Percentiles rank a stretch among this genome's conserved stretches.
Evolutionary conservation across 768 basidiomycete species (phyloP).

Genomic region (Mycena metata): DNA sequence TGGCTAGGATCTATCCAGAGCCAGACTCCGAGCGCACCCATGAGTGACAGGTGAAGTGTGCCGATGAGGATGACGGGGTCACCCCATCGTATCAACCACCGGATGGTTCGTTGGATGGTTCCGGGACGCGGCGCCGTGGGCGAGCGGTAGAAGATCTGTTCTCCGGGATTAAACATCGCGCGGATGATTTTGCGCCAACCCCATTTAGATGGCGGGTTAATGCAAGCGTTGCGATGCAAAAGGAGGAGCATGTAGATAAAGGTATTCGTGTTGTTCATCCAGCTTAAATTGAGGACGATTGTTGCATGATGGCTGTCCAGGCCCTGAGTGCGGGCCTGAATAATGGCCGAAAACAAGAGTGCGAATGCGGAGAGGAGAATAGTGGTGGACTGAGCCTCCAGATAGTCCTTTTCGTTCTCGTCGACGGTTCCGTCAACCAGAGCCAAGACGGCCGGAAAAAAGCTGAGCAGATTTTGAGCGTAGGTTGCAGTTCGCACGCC

Average conservation of each 20-base stretch:
- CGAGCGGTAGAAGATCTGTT: background rate
- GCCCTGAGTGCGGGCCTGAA: slow-evolving; percentile 26
- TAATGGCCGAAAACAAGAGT: slow-evolving; percentile 34
- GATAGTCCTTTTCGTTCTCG: background rate
- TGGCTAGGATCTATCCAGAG: slow-evolving; percentile 17
- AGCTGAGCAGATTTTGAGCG: slow-evolving; percentile 33
- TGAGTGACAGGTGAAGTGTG: slow-evolving; percentile 29
- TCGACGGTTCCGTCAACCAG: slow-evolving; percentile 26
- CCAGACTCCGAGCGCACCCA: slow-evolving; percentile 32
- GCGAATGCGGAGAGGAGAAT: slow-evolving; percentile 38
- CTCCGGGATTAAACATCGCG: background rate
- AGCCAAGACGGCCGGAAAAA: slow-evolving; percentile 21
- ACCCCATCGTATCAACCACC: background rate
- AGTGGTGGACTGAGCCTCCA: slow-evolving; percentile 14
- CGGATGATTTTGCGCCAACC: background rate
- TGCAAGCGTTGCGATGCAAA: slow-evolving; percentile 10
- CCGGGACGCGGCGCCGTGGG: background rate
- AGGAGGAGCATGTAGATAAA: slow-evolving; percentile 24
- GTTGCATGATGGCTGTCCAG: slow-evolving; percentile 33
- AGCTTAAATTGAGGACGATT: slow-evolving; percentile 39
- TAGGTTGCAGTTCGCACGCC: slow-evolving; percentile 39
- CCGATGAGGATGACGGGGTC: slow-evolving; percentile 13
- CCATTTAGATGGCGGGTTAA: background rate
- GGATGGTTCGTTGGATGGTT: background rate
- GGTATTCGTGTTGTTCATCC: slow-evolving; percentile 32